phyloP scores from a whole-genome alignment of 2,329 filamentous ascomycete species.

The Colletotrichum euphorbiae region DNA sequence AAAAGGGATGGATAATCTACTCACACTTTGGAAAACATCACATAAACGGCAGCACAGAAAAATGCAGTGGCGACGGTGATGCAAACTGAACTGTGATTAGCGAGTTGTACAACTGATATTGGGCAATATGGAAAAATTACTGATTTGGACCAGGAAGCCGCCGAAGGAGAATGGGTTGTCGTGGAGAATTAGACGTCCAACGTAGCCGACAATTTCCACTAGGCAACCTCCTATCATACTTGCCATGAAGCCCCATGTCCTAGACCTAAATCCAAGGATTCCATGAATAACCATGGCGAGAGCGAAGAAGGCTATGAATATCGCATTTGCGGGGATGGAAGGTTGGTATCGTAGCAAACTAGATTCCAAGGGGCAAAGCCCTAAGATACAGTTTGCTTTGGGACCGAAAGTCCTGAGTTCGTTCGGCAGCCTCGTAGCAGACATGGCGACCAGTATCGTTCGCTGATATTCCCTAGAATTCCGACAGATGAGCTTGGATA shows the following conservation, averaged over 20 bases:
- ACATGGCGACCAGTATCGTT: slow-evolving; percentile 6
- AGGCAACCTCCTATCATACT: slow-evolving; percentile 66
- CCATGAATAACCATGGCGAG: slow-evolving; percentile 57
- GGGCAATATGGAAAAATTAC: slow-evolving; percentile 42
- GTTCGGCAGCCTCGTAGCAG: slow-evolving; percentile 19
- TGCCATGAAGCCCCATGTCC: slow-evolving; percentile 56
- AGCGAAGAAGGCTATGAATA: slow-evolving; percentile 54
- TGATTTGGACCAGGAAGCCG: slow-evolving; percentile 73
- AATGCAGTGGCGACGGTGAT: slow-evolving; percentile 48
- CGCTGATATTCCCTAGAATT: too few species aligned
- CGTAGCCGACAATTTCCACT: slow-evolving; percentile 71
- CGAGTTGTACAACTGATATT: background rate
- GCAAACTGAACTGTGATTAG: slow-evolving; percentile 42
- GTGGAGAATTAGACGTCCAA: slow-evolving; percentile 67
- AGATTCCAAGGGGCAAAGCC: slow-evolving; percentile 55
- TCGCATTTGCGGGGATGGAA: slow-evolving; percentile 48
- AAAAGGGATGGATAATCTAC: slow-evolving; percentile 41
- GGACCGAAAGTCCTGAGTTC: slow-evolving; percentile 53
- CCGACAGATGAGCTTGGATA: background rate
- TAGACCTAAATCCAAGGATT: slow-evolving; percentile 55
- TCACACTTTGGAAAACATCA: slow-evolving; percentile 41
- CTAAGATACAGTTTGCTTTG: slow-evolving; percentile 58
- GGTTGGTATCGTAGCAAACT: slow-evolving; percentile 58
- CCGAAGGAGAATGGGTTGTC: slow-evolving; percentile 67
- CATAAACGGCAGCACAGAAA: slow-evolving; percentile 46